These are phyloP conservation scores for Hamigera avellanea DNA, from an alignment of 495 filamentous ascomycete species.

Conservation along the genomic window DNA sequence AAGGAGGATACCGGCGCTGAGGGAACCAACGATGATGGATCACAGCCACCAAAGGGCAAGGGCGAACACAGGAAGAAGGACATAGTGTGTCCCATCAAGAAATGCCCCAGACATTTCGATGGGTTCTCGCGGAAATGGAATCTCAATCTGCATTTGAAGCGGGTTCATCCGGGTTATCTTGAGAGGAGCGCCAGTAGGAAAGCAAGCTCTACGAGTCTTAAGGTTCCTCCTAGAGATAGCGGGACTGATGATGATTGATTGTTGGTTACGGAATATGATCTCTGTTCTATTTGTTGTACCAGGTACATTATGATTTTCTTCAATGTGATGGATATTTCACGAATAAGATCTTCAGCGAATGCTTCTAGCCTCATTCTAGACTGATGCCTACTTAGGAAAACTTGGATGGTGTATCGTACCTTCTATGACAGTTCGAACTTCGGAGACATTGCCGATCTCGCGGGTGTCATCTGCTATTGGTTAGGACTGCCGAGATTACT, in stretches of 20 bases:
- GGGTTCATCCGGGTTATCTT: constrained; percentile 17
- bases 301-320: no score
- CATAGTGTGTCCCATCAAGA: constrained; percentile 21
- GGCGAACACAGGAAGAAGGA: constrained; percentile 18
- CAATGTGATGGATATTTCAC: no score
- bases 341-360: no score
- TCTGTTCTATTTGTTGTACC: no score
- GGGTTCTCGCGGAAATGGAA: constrained; percentile 31
- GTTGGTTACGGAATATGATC: no score
- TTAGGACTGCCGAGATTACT: no score
- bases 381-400: no score
- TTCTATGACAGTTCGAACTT: no score
- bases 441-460: no score
- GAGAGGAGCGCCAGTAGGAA: not conserved
- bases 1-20: not conserved
- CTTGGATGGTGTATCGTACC: no score
- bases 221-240: not conserved
- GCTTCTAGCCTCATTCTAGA: no score
- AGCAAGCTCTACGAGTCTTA: not conserved
- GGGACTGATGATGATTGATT: not conserved
- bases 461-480: no score
- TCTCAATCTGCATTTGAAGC: constrained; percentile 26
- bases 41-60: constrained; percentile 10
- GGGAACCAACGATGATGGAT: not conserved
- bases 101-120: constrained; percentile 17